Conservation (phyloP, 352 stramenopile species). For the Hyaloperonospora brassicae region DNA sequence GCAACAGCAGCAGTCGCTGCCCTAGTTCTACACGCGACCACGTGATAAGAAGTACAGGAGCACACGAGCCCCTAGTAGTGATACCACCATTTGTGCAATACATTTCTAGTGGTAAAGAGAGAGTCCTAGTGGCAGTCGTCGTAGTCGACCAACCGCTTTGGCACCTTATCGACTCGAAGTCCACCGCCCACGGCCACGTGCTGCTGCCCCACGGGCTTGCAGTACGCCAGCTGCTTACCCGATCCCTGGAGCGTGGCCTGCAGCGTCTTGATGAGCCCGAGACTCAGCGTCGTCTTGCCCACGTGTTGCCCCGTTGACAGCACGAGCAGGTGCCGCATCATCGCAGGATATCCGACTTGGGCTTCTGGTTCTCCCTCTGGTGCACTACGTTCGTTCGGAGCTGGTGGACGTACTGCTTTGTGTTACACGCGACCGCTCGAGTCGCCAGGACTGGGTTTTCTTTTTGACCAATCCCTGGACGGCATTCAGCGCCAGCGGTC, state of each 20-base stretch:
- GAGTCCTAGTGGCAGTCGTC: not conserved
- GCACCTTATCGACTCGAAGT: slow-evolving; percentile 84
- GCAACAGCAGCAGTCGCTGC: too few species aligned
- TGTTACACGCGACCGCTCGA: too few species aligned
- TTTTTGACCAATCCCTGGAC: too few species aligned
- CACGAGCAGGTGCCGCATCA: slow-evolving; percentile 75
- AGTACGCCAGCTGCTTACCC: slow-evolving; percentile 78
- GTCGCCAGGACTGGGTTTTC: too few species aligned
- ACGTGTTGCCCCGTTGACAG: slow-evolving; percentile 94
- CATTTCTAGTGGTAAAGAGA: not conserved
- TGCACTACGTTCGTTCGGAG: too few species aligned
- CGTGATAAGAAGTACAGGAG: too few species aligned
- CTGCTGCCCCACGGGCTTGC: slow-evolving; percentile 95
- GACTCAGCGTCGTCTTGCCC: slow-evolving; percentile 94
- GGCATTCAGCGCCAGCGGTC: too few species aligned
- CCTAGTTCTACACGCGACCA: too few species aligned
- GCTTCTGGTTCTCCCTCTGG: too few species aligned
- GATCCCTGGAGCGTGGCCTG: slow-evolving; percentile 82
- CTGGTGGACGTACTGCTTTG: too few species aligned
- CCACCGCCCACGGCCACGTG: slow-evolving; percentile 75
- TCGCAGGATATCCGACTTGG: slow-evolving; percentile 5
- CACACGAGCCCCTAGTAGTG: too few species aligned
- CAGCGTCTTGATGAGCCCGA: slow-evolving; percentile 91
- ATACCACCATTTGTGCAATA: too few species aligned
- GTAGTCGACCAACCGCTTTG: not conserved